phyloP scores from a whole-genome alignment of 768 basidiomycete species.

The Lactifluus rugatus region DNA sequence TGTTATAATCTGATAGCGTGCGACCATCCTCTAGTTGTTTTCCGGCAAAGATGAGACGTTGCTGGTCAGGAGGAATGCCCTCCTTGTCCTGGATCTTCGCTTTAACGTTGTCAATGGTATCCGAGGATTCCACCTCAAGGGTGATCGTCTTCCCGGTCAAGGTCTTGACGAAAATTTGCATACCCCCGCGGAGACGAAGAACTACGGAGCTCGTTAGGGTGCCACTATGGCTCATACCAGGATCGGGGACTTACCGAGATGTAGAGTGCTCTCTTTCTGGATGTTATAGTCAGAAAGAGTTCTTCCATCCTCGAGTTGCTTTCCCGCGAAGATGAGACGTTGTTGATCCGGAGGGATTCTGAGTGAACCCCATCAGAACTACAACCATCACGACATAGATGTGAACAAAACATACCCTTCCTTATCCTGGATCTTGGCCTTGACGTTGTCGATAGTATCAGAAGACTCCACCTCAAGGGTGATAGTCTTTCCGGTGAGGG shows the following conservation, averaged over 20 bases:
- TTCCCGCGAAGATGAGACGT: constrained; percentile 72
- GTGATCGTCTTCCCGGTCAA: constrained; percentile 87
- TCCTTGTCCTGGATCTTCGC: constrained; percentile 84
- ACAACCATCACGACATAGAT: neutral
- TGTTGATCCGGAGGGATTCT: constrained; percentile 74
- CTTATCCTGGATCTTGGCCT: constrained; percentile 84
- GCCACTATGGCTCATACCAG: constrained; percentile 29
- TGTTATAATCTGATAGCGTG: constrained; percentile 82
- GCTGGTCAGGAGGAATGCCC: constrained; percentile 82
- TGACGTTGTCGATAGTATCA: constrained; percentile 62
- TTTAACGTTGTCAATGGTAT: constrained; percentile 70
- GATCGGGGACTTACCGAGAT: constrained; percentile 38
- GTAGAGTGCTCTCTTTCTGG: constrained; percentile 53
- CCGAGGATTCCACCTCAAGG: constrained; percentile 73
- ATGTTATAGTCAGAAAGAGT: constrained; percentile 64
- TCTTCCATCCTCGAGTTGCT: constrained; percentile 77
- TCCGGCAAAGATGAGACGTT: constrained; percentile 93
- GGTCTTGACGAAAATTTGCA: constrained; percentile 88
- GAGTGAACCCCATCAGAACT: neutral
- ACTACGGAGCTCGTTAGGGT: constrained; percentile 34
- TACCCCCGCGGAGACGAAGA: constrained; percentile 36
- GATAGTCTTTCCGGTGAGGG: constrained; percentile 67
- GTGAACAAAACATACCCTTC: constrained; percentile 50
- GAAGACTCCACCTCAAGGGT: constrained; percentile 66
- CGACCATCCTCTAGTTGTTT: constrained; percentile 95